phyloP scores from a whole-genome alignment of 768 basidiomycete genomes.

The Tricholoma matsutake region DNA sequence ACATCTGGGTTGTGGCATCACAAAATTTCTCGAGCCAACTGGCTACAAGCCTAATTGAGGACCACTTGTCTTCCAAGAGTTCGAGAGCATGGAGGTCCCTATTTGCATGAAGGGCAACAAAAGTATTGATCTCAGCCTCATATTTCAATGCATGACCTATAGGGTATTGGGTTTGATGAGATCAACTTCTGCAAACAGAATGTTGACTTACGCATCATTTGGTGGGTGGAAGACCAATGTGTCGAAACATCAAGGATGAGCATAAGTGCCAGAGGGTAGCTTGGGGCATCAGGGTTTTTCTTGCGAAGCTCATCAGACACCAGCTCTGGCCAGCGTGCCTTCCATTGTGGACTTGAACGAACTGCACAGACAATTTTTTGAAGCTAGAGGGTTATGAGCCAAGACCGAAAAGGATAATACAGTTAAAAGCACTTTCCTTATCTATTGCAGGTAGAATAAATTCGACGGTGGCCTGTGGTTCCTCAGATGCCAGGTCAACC shows the following conservation, averaged over 20 bases:
- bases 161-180: too few species aligned
- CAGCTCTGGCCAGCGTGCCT: not conserved
- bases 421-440: not conserved
- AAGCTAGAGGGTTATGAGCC: not conserved
- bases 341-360: not conserved
- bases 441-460: not conserved
- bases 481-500: not conserved
- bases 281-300: not conserved
- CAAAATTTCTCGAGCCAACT: not conserved
- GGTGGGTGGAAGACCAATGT: not conserved
- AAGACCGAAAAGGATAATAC: too few species aligned
- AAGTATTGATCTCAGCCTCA: too few species aligned
- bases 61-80: too few species aligned
- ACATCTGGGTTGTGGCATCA: not conserved
- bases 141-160: too few species aligned
- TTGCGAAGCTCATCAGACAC: not conserved
- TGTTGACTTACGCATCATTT: too few species aligned
- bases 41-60: not conserved
- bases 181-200: too few species aligned
- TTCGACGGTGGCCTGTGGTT: not conserved
- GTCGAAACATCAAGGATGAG: not conserved
- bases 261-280: not conserved
- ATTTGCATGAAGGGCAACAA: too few species aligned
- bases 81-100: too few species aligned
- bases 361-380: not conserved